Base-by-base conservation (phyloP, 192 early-diverging fungal genomes). In the Linnemannia elongata region DNA sequence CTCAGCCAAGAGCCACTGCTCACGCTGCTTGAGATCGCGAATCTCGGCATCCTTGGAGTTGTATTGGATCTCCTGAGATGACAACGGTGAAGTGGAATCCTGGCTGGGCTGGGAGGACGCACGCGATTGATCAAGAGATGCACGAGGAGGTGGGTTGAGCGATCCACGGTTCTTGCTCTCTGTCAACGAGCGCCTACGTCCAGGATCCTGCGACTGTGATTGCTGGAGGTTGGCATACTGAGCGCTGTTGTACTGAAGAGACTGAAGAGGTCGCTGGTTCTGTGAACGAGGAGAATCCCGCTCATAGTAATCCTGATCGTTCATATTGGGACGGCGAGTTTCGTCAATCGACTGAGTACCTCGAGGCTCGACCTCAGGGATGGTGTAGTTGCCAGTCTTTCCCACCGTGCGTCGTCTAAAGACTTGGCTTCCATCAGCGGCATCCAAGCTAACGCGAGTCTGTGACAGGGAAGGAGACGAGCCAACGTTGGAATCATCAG, bases 1-100 rank as follows among this genome's bases (percentile, higher is more conserved):
- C 44, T 88, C 87, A 8, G 77, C 79, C 52, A 83, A 35, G 20
- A 88, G 74, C 86, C 89, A 86, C 69, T 78, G 76, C 77, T 88
- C 81, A 38, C 82, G 87, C 47, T 87, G 85, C 55, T 68, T 76
- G 33, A 87, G 44, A 13, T 87, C 85, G 41, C 63, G 76, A 72
- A 87, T 81, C 76, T 87, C 85, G 1, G 49, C 76, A 75, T 87
- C 85, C 42, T 81, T 87, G 60, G 76, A 71, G n/a, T 44, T 71
- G 45, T 36, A 71, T 12, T 66, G 45, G 38, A 47, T 75, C 4
- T 75, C 47, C 22, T 75, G 47, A 9, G 52, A 54, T 38, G 74
- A 75, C n/a, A 54, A 35, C 17, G 60, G 60, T 12, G 60, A 66
- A 0, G 60, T 30, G 1, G 60, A 27, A 30, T 66, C 60, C 60